These are phyloP conservation scores for Aaosphaeria pasadenensis DNA, from an alignment of 2,329 filamentous ascomycete species.

Conservation along the genomic window DNA sequence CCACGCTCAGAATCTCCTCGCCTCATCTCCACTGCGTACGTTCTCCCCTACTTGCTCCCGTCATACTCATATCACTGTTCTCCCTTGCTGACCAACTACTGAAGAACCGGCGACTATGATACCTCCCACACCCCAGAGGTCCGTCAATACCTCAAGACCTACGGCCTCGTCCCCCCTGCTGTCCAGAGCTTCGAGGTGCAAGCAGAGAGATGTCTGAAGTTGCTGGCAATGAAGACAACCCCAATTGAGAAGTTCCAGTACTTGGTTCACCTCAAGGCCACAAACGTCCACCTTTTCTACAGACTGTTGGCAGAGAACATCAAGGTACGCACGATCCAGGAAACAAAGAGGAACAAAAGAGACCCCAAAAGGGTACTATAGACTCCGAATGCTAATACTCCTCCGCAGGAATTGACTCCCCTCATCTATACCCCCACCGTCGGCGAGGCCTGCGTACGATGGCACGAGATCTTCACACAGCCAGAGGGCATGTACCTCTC, in stretches of 20 bases:
- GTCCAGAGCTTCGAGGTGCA: constrained; percentile 51
- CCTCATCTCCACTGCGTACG: constrained; percentile 38
- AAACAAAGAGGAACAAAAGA: neutral
- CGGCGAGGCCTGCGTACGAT: constrained; percentile 93
- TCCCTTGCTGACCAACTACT: constrained; percentile 9
- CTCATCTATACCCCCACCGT: constrained; percentile 88
- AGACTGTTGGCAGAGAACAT: constrained; percentile 72
- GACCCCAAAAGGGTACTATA: too few relatives aligned
- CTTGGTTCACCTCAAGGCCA: constrained; percentile 69
- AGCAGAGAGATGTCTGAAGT: constrained; percentile 60
- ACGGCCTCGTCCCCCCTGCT: constrained; percentile 51
- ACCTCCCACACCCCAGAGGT: constrained; percentile 48
- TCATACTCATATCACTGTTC: neutral
- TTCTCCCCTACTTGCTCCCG: neutral
- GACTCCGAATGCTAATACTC: constrained; percentile 3
- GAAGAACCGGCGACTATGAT: constrained; percentile 48
- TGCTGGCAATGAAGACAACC: constrained; percentile 68
- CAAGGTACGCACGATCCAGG: constrained; percentile 41
- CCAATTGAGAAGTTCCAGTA: constrained; percentile 82
- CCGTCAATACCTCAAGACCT: constrained; percentile 50
- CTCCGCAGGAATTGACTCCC: constrained; percentile 67
- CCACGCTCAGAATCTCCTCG: constrained; percentile 33
- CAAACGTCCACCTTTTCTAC: constrained; percentile 81
- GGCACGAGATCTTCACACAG: constrained; percentile 92
- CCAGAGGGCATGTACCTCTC: constrained; percentile 96